These are phyloP conservation scores for Yarrowia galli DNA, from an alignment of 1,139 yeast genomes.

Conservation along the genomic window DNA sequence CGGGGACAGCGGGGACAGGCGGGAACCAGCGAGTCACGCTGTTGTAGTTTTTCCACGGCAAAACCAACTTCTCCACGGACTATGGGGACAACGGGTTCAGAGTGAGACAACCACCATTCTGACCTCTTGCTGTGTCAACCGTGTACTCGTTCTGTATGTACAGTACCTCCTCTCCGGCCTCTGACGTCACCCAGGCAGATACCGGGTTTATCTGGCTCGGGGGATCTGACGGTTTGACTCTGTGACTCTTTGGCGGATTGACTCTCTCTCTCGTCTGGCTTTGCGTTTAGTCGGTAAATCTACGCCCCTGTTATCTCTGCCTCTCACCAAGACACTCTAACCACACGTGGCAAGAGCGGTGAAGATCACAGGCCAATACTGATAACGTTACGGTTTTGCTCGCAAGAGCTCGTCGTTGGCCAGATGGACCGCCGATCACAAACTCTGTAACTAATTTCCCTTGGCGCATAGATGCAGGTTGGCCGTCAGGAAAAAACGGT, in stretches of 20 bases:
- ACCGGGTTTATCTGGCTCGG: not conserved
- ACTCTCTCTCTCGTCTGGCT: no score
- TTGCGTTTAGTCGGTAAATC: not conserved
- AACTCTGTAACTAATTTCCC: constrained; percentile 14
- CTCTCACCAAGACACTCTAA: not conserved
- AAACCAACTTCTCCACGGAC: no score
- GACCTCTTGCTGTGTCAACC: no score
- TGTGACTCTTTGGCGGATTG: no score
- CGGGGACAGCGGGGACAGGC: no score
- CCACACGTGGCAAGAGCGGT: not conserved
- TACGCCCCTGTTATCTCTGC: not conserved
- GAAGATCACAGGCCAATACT: not conserved
- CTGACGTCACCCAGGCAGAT: not conserved
- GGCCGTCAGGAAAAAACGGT: constrained; percentile 1
- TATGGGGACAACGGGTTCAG: no score
- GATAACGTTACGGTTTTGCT: constrained; percentile 14
- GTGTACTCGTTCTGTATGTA: no score
- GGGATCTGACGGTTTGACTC: not conserved
- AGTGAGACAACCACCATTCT: no score
- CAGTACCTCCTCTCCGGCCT: no score
- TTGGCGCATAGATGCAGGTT: constrained; percentile 6
- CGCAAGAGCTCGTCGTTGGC: constrained; percentile 1
- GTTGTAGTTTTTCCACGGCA: no score
- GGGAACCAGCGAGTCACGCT: no score
- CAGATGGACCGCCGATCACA: not conserved